These are phyloP conservation scores for Penicillium ucsense DNA, from an alignment of 495 filamentous ascomycete genomes.

Conservation along the genomic window DNA sequence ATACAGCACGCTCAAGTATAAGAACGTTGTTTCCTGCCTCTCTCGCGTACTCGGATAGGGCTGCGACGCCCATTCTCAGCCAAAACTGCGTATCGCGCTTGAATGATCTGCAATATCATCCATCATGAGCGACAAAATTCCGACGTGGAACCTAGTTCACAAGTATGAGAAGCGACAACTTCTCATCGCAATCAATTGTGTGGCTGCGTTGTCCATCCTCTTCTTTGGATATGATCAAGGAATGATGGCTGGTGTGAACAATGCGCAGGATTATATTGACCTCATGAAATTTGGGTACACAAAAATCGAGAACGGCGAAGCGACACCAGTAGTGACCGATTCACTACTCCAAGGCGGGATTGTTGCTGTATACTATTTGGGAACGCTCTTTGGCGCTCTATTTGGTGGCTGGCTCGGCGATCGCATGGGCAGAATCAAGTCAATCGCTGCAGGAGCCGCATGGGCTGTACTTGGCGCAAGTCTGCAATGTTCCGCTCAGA, in stretches of 20 bases:
- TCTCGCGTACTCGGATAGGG: too few species aligned
- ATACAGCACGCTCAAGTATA: too few species aligned
- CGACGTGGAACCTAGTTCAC: slow-evolving; percentile 50
- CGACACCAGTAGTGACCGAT: slow-evolving; percentile 46
- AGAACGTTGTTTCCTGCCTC: too few species aligned
- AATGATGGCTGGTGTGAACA: slow-evolving; percentile 71
- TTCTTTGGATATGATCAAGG: slow-evolving; percentile 62
- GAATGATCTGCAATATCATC: neutral
- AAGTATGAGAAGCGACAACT: slow-evolving; percentile 52
- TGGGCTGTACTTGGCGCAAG: slow-evolving; percentile 52
- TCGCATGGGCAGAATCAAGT: slow-evolving; percentile 50
- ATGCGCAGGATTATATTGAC: slow-evolving; percentile 51
- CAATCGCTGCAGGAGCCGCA: slow-evolving; percentile 44
- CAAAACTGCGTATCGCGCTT: too few species aligned
- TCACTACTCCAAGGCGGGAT: slow-evolving; percentile 60
- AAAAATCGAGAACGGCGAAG: slow-evolving; percentile 32
- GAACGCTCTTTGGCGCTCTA: slow-evolving; percentile 50
- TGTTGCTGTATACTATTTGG: slow-evolving; percentile 62
- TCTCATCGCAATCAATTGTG: slow-evolving; percentile 54
- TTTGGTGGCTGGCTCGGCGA: slow-evolving; percentile 54
- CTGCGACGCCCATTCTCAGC: too few species aligned
- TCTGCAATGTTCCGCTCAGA: slow-evolving; percentile 54
- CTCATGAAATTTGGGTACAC: slow-evolving; percentile 58
- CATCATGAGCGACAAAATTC: slow-evolving; percentile 38
- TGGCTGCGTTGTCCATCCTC: slow-evolving; percentile 51